Evolutionary conservation across 768 basidiomycete genomes (phyloP).

Genomic region (Nevesoporus exiguus): DNA sequence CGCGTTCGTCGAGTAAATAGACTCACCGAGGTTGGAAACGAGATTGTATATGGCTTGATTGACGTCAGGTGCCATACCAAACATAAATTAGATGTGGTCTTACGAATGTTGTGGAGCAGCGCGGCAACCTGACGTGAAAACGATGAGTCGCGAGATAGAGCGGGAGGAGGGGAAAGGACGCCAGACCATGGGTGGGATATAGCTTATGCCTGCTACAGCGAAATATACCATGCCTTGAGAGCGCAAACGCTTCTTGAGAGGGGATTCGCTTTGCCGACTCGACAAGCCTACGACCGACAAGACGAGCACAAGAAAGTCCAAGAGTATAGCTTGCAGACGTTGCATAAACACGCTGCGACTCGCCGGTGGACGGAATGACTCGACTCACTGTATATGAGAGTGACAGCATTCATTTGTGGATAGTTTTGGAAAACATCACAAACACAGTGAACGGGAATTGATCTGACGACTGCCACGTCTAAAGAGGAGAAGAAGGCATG

Average conservation of each 20-base stretch:
- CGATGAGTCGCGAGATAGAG: background rate
- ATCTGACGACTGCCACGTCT: background rate
- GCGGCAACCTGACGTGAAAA: slow-evolving; percentile 3
- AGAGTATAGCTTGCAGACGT: slow-evolving; percentile 10
- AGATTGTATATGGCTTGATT: background rate
- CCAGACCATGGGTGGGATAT: slow-evolving; percentile 13
- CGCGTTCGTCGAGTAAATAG: too few relatives aligned
- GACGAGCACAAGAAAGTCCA: slow-evolving; percentile 19
- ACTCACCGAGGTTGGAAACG: slow-evolving; percentile 5
- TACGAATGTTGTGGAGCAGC: background rate
- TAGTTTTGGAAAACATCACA: background rate
- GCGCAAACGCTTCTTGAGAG: slow-evolving; percentile 15
- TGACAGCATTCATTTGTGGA: background rate
- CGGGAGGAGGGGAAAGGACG: background rate
- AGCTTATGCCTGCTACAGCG: slow-evolving; percentile 9
- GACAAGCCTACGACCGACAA: slow-evolving; percentile 18
- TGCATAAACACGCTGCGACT: background rate
- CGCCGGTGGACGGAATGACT: background rate
- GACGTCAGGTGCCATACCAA: background rate
- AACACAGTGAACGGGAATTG: background rate
- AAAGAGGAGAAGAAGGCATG: background rate
- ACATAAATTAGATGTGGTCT: background rate
- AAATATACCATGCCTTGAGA: slow-evolving; percentile 20
- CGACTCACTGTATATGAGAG: slow-evolving; percentile 17
- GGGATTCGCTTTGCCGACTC: slow-evolving; percentile 3